These are phyloP conservation scores for Oropetium thomaeum DNA, from an alignment of 176 grass and related monocot genomes.

Conservation along the genomic window DNA sequence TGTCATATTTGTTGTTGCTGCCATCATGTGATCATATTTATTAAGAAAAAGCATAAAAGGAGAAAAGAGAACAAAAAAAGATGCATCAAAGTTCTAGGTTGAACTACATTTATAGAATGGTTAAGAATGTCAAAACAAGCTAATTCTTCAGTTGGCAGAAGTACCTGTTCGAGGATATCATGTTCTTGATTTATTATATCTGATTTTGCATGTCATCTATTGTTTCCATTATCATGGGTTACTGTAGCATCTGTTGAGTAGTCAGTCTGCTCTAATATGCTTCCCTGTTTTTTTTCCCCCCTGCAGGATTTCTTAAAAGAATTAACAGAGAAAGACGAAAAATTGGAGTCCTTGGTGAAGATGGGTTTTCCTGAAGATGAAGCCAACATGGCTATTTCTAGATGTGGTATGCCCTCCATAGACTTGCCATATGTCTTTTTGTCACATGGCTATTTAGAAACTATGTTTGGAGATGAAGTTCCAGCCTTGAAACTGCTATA, in stretches of 20 bases:
- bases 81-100: background rate
- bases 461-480: too few relatives aligned
- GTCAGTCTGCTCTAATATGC: slow-evolving; percentile 15
- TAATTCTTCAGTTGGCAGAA: background rate
- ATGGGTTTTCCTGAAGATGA: slow-evolving; percentile 77
- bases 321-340: slow-evolving; percentile 53
- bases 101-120: background rate
- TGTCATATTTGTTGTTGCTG: background rate
- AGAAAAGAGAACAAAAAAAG: background rate
- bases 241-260: background rate
- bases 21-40: background rate
- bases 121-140: background rate
- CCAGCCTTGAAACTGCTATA: too few relatives aligned
- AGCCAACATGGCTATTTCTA: slow-evolving; percentile 55
- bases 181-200: background rate
- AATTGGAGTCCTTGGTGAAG: slow-evolving; percentile 48
- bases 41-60: background rate
- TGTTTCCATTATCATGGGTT: background rate
- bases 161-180: background rate
- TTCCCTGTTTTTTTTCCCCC: slow-evolving; percentile 20
- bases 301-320: slow-evolving; percentile 78
- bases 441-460: background rate
- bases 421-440: slow-evolving; percentile 13
- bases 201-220: background rate
- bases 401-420: slow-evolving; percentile 70